Evolutionary conservation across 805 yeast genomes (phyloP).

Genomic region (Pichia ethanolica): DNA sequence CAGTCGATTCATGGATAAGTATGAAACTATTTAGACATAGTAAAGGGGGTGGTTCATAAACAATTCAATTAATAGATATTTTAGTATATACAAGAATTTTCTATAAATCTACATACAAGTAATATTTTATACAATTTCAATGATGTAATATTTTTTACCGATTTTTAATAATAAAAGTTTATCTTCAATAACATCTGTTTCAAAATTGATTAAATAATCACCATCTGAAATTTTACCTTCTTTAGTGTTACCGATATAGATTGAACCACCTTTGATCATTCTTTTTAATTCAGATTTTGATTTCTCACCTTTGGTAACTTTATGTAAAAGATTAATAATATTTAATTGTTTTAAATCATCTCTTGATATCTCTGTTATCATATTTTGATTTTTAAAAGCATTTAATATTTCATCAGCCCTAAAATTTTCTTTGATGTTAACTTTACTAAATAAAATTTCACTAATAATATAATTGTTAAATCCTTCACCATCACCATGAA

Average conservation of each 20-base stretch:
- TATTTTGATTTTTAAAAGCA: conserved; percentile 53
- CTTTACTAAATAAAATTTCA: conserved; percentile 45
- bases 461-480: conserved; percentile 60
- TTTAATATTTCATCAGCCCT: conserved; percentile 42
- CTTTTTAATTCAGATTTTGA: conserved; percentile 32
- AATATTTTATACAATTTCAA: conserved; percentile 29
- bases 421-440: conserved; percentile 26
- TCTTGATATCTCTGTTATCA: conserved; percentile 34
- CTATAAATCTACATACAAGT: not conserved
- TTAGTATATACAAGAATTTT: not conserved
- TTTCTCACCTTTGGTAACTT: conserved; percentile 41
- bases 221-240: conserved; percentile 38
- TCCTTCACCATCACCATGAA: conserved; percentile 80
- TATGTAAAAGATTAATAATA: conserved; percentile 46
- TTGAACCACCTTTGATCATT: conserved; percentile 60
- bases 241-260: conserved; percentile 60
- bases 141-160: conserved; percentile 66
- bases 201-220: conserved; percentile 39
- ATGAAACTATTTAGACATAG: conserved; percentile 76
- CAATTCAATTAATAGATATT: not conserved
- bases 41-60: conserved; percentile 43
- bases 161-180: conserved; percentile 57
- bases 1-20: conserved; percentile 69
- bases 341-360: conserved; percentile 28
- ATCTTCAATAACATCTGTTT: conserved; percentile 48